phyloP scores from a whole-genome alignment of 2,329 filamentous ascomycete species.

The Scedosporium minutisporum region DNA sequence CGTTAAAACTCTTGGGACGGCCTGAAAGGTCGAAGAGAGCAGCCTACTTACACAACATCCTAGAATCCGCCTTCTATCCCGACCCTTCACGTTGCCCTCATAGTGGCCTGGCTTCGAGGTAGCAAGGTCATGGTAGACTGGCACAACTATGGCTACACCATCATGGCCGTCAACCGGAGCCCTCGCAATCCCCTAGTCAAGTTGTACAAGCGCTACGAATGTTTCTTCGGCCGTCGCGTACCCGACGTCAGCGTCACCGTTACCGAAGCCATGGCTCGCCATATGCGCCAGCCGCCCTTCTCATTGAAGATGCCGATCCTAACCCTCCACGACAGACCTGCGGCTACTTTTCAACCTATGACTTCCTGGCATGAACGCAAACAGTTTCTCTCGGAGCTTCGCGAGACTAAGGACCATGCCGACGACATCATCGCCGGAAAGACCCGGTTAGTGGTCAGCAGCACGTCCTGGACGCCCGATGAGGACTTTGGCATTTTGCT shows the following conservation, averaged over 20 bases:
- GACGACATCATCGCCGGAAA: slow-evolving; percentile 47
- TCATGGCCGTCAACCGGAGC: slow-evolving; percentile 57
- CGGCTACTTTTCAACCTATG: slow-evolving; percentile 69
- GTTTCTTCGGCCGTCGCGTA: slow-evolving; percentile 56
- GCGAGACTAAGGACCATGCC: slow-evolving; percentile 53
- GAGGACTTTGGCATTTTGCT: slow-evolving; percentile 90
- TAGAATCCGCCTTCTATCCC: slow-evolving; percentile 94
- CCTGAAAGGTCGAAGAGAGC: no score
- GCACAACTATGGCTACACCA: slow-evolving; percentile 98
- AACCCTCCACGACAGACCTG: slow-evolving; percentile 78
- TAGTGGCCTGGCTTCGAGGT: slow-evolving; percentile 66
- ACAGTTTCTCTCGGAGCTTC: slow-evolving; percentile 54
- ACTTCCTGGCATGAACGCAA: slow-evolving; percentile 33
- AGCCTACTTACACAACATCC: not conserved
- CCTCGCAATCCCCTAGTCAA: slow-evolving; percentile 62
- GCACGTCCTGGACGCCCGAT: slow-evolving; percentile 94
- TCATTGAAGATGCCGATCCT: slow-evolving; percentile 54
- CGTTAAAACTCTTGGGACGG: slow-evolving; percentile 6
- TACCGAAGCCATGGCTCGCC: slow-evolving; percentile 74
- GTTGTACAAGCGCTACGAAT: slow-evolving; percentile 71
- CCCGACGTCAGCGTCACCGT: slow-evolving; percentile 72
- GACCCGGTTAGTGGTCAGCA: slow-evolving; percentile 71
- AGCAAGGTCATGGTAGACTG: slow-evolving; percentile 86
- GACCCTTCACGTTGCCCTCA: slow-evolving; percentile 65
- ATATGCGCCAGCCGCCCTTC: slow-evolving; percentile 57